Base-by-base conservation (phyloP, 2,329 filamentous ascomycete species). In the Gyromitra esculenta region DNA sequence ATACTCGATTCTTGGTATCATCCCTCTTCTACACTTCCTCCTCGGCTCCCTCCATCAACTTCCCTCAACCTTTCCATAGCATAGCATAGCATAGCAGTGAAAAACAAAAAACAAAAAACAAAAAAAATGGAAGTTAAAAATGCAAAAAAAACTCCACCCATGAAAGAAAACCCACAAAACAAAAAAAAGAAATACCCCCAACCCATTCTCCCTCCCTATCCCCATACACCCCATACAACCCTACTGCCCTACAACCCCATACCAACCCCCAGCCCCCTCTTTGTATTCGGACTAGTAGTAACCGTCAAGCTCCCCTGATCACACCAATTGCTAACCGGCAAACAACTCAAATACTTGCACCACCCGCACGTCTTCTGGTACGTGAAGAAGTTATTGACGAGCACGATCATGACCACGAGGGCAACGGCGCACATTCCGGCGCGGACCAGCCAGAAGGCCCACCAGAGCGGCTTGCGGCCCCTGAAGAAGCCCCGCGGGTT, bases 321-420 rank as follows among this genome's bases (percentile, higher is more conserved):
- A 81, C 90, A 92, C 90, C 90, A 92, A 80, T 89, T 86, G 78
- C 87, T 91, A 70, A 92, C 86, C 75, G 88, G 87, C 89, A 99
- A 85, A 82, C 96, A 99, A 83, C 92, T 96, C 81, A 99, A 84
- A 82, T 97, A 96, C 86, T 96, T 96, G 87, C 96, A 99, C 96
- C 96, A 99, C 9, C 85, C 86, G 83, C 96, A 99, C 39, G 88
- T 90, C 63, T 89, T 89, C 75, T 88, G 88, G 83, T 91, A 90
- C 78, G 88, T 88, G 84, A 98, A 98, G 83, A 99, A 99, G 85
- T 97, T 96, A 82, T 94, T 90, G 76, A 98, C 84, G 68, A 99
- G 86, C 57, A 97, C 85, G 77, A 97, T 92, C 83, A 98, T 97
- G 0, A 91, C 91, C 52, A 97, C 88, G 45, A 97, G 86, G 43